Evolutionary conservation across 2,329 filamentous ascomycete species (phyloP).

Genomic region (Graphiopsis chlorocephala): DNA sequence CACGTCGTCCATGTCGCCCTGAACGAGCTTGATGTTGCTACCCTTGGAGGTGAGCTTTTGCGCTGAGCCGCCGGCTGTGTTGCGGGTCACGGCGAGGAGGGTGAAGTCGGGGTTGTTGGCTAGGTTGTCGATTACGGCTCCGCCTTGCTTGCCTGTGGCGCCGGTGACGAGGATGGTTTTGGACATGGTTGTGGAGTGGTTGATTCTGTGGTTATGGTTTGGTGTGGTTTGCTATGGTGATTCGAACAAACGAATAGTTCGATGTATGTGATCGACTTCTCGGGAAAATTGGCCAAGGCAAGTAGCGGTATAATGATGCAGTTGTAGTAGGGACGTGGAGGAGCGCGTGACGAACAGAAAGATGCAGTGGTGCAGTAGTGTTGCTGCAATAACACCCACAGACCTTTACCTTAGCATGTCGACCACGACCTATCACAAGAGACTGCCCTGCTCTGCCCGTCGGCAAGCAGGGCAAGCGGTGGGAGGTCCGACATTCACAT

Average conservation of each 20-base stretch:
- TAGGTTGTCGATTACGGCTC: conserved; percentile 42
- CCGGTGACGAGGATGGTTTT: conserved; percentile 46
- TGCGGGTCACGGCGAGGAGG: conserved; percentile 58
- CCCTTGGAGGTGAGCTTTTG: conserved; percentile 47
- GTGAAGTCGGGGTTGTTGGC: conserved; percentile 39
- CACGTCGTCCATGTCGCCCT: conserved; percentile 54
- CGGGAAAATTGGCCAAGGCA: neutral
- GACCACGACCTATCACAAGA: neutral
- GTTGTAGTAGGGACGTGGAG: neutral
- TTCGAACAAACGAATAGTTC: neutral
- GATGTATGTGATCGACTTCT: neutral
- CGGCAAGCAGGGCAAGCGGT: neutral
- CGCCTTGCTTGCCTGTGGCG: conserved; percentile 48
- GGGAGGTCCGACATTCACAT: neutral
- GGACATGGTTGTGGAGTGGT: conserved; percentile 23
- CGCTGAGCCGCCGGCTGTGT: conserved; percentile 48
- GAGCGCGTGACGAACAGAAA: neutral
- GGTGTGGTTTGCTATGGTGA: neutral
- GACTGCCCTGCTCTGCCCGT: neutral
- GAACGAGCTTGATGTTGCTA: conserved; percentile 50
- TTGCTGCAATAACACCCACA: conserved; percentile 8
- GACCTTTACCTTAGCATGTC: neutral
- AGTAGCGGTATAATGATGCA: neutral
- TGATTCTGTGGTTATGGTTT: neutral
- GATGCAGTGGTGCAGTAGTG: neutral